Evolutionary conservation across 1,284 basidiomycete species (phyloP).

Genomic region (Amylostereum areolatum): DNA sequence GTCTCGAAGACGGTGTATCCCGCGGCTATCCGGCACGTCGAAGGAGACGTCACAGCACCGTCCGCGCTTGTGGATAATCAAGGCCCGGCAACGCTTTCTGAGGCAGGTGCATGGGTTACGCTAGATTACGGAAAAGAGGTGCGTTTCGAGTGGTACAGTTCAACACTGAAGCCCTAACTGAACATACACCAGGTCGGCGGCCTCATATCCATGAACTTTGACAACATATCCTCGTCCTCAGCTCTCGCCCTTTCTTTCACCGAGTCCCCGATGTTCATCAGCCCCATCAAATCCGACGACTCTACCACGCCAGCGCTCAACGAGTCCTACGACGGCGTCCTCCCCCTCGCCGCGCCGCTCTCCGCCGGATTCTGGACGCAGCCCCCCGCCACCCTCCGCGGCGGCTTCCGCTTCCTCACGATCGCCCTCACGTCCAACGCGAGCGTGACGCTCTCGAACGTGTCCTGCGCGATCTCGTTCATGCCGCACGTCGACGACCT

Average conservation of each 20-base stretch:
- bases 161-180: background rate
- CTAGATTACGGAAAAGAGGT: conserved; percentile 45
- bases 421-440: conserved; percentile 34
- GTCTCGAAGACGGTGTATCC: conserved; percentile 33
- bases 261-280: conserved; percentile 42
- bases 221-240: conserved; percentile 23
- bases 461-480: conserved; percentile 50
- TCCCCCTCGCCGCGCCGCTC: conserved; percentile 32
- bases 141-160: conserved; percentile 1
- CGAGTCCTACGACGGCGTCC: conserved; percentile 41
- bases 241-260: conserved; percentile 41
- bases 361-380: conserved; percentile 41
- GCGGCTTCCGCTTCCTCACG: conserved; percentile 54
- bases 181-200: conserved; percentile 36
- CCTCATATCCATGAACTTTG: conserved; percentile 32
- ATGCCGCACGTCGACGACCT: conserved; percentile 48
- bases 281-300: conserved; percentile 36
- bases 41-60: conserved; percentile 28
- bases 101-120: conserved; percentile 35
- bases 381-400: conserved; percentile 37
- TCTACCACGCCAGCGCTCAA: conserved; percentile 29
- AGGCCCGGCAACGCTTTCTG: conserved; percentile 25
- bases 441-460: conserved; percentile 39
- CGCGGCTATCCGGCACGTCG: conserved; percentile 22
- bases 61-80: conserved; percentile 22